Conservation (phyloP, 352 stramenopile species). For the Phytophthora fragariaefolia region DNA sequence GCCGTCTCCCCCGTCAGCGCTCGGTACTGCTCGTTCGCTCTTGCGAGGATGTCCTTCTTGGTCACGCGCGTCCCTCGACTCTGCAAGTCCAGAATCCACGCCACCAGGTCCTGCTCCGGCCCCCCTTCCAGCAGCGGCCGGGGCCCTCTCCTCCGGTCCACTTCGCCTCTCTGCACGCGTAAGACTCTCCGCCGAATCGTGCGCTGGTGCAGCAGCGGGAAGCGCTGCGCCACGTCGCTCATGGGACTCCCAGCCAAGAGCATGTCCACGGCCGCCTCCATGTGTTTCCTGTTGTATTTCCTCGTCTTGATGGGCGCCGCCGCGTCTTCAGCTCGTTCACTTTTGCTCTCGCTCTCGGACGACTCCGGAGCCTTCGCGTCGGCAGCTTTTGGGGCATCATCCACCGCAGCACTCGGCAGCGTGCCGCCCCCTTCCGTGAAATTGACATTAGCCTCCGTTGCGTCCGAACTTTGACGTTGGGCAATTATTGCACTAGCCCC, state of each 20-base stretch:
- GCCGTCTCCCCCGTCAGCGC: not conserved
- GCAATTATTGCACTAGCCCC: not conserved
- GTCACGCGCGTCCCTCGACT: constrained; percentile 16
- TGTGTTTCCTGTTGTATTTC: constrained; percentile 33
- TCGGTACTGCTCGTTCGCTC: constrained; percentile 28
- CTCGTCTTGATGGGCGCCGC: constrained; percentile 10
- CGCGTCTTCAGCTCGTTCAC: not conserved
- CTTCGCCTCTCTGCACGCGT: constrained; percentile 29
- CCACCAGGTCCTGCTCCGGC: constrained; percentile 29
- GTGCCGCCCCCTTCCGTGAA: not conserved
- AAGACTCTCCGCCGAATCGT: constrained; percentile 33
- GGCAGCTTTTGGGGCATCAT: not conserved
- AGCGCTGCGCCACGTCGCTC: constrained; percentile 20
- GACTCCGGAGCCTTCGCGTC: not conserved
- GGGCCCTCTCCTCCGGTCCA: constrained; percentile 27
- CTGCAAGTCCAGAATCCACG: constrained; percentile 29
- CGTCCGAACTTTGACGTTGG: not conserved
- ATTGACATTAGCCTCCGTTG: not conserved
- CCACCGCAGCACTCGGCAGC: not conserved
- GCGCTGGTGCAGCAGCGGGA: constrained; percentile 28
- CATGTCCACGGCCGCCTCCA: constrained; percentile 36
- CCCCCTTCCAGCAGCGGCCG: constrained; percentile 24
- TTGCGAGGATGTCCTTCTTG: constrained; percentile 24
- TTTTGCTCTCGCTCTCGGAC: not conserved
- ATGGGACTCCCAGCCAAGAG: constrained; percentile 25